These are phyloP conservation scores for Plasmodium yoelii DNA, from an alignment of 169 alveolate genomes.

Conservation along the genomic window DNA sequence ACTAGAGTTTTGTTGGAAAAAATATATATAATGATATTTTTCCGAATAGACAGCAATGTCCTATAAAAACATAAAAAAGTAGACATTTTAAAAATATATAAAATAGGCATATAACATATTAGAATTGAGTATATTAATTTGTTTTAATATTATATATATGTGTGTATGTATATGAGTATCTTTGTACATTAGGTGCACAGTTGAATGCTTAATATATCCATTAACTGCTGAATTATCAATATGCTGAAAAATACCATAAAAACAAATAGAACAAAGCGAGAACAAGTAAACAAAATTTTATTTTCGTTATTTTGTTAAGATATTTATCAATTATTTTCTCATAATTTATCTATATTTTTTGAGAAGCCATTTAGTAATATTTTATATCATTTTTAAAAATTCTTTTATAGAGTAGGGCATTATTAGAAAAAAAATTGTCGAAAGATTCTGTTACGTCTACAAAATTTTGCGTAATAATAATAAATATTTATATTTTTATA, in stretches of 20 bases:
- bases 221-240: constrained; percentile 59
- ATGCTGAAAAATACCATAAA: constrained; percentile 73
- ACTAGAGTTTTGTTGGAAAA: neutral
- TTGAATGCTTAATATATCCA: constrained; percentile 28
- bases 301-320: constrained; percentile 3
- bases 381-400: constrained; percentile 6
- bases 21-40: constrained; percentile 9
- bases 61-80: constrained; percentile 39
- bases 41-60: neutral
- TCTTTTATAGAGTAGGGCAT: constrained; percentile 63
- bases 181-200: neutral
- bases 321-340: constrained; percentile 5
- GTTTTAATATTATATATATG: constrained; percentile 14
- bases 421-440: constrained; percentile 69
- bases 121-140: constrained; percentile 11
- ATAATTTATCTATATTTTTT: constrained; percentile 10
- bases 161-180: constrained; percentile 3
- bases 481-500: neutral
- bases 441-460: constrained; percentile 76
- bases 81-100: constrained; percentile 6
- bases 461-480: constrained; percentile 62
- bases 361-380: neutral
- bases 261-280: constrained; percentile 70
- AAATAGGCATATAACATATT: neutral
- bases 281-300: constrained; percentile 46